Evolutionary conservation across 495 filamentous ascomycete genomes (phyloP), one percentile per base, ranked within the genome.

Genomic region (Chaetomium cochliodes): DNA sequence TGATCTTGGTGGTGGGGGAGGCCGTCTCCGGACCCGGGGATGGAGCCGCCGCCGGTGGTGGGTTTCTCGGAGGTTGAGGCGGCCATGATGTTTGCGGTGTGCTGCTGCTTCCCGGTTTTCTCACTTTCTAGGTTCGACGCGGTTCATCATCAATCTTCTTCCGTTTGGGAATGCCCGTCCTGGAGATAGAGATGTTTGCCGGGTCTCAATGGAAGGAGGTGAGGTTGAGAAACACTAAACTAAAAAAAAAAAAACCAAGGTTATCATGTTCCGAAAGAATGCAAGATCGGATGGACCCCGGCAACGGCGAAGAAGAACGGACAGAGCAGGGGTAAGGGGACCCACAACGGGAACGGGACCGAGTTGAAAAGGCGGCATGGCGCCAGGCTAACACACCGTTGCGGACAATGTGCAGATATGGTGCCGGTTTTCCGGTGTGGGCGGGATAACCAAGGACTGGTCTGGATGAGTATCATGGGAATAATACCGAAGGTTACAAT

Each of bases 361-460:
- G 30, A 23, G 16, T 12, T 12, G n/a, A 0, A 57, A 20, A 50
- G 46, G 20, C 46, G 46, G n/a, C 46, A 50, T 20, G 18, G n/a
- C 18, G 16, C n/a, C 23, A 33, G 5, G 18, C 53, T 56, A 8
- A 18, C 26, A 23, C 13, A 37, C 33, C n/a, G 18, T 18, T 11
- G 8, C 5, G 33, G 13, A 13, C 9, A 55, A 37, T 20, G 16
- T 60, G 57, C 57, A 60, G 44, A 60, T 60, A 42, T 26, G 37
- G 12, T 60, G 58, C 58, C 44, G 58, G 15, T 50, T 60, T 60
- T 59, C 57, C 58, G 58, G 20, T 39, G 3, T 6, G 16, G 18
- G 9, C 22, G 5, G 7, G 16, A 18, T 5, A 23, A 54, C 51
- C 33, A 33, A 33, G 41, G 13, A 18, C 33, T 37, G 30, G 30